Base-by-base conservation (phyloP, 2,329 filamentous ascomycete genomes). In the Dothistroma pini region DNA sequence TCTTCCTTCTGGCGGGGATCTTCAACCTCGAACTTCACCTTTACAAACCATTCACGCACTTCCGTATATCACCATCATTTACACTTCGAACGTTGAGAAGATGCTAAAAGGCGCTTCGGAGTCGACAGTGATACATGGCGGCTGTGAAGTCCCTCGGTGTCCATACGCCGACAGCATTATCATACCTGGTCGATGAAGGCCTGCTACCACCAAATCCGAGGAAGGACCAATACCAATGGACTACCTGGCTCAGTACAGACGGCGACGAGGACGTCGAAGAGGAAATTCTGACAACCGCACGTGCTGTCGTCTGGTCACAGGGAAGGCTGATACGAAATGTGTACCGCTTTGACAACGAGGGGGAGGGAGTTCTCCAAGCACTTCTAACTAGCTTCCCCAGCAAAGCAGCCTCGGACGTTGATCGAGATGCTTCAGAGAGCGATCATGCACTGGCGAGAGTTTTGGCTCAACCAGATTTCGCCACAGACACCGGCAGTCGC, bases 81-180 rank as follows among this genome's bases (percentile, higher is more conserved):
- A 34, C 14, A 32, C 44, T n/a, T 21, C 5, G 22, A 21, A 41
- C 22, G 19, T 58, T 55, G 62, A 47, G 48, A 66, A 63, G 52
- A 68, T 68, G 66, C 64, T 62, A 22, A 47, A 44, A 16, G 50
- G 57, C 54, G 38, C 10, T 14, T 41, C 41, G 12, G 11, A 21
- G 9, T 22, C 16, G 21, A 19, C 16, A 19, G 41, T 19, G 56
- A 55, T 56, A 32, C 59, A 99, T 99, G 96, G 93, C 93, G 69
- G 87, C 89, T 74, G 86, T 97, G 78, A 90, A 86, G 76, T 97
- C 93, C 66, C 84, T 97, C 71, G 95, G 95, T 75, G 83, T 96
- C 72, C 93, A 97, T 80, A 87, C 89, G 78, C 93, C 96, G 63
- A 86, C 89, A 63, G 92, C 89, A 66, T 82, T 97, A 66, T 86